phyloP scores from a whole-genome alignment of 2,329 filamentous ascomycete species.

The Neoarthrinium moseri region DNA sequence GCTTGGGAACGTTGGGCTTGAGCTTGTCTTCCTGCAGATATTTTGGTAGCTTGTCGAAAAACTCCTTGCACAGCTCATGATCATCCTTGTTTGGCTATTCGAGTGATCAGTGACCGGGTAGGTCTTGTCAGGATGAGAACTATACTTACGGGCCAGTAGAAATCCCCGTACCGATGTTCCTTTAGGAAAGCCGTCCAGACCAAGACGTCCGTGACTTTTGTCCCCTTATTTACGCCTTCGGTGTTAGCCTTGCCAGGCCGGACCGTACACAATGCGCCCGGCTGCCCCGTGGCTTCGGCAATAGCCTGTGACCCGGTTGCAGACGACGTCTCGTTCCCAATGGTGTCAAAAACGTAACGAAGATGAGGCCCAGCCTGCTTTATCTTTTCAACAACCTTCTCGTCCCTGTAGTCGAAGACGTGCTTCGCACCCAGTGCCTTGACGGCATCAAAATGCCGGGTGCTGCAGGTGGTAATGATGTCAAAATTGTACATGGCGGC shows the following conservation, averaged over 20 bases:
- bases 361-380: background rate
- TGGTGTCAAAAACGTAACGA: background rate
- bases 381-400: background rate
- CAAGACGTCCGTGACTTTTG: background rate
- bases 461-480: constrained; percentile 3
- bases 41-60: background rate
- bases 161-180: background rate
- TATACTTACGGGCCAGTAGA: constrained; percentile 5
- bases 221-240: background rate
- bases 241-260: constrained; percentile 1
- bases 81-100: no score
- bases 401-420: constrained; percentile 1
- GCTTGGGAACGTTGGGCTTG: background rate
- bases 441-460: background rate
- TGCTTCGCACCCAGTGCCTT: background rate
- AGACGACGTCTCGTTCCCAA: background rate
- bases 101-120: no score
- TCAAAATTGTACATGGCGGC: background rate
- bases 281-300: background rate
- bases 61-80: background rate
- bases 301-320: background rate
- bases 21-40: background rate
- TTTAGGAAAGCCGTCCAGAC: constrained; percentile 2
- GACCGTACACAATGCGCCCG: background rate
- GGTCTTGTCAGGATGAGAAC: no score